A percentile compares a stretch with the other conserved stretches of the same genome.
phyloP scores from a whole-genome alignment of 169 alveolate species.

The Plasmodium ovale region DNA sequence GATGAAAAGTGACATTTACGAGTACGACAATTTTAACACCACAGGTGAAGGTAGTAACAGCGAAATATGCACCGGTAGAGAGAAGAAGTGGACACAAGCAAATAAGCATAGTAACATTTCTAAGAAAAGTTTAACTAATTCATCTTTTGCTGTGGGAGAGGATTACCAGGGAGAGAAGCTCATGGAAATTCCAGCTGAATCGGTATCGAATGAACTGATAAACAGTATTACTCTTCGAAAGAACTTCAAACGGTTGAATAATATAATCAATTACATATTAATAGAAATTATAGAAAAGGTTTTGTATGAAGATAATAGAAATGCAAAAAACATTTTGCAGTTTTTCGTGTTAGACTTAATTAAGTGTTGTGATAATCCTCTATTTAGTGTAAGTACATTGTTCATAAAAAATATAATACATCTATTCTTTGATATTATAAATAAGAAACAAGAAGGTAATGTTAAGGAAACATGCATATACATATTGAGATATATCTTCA shows the following conservation, averaged over 20 bases:
- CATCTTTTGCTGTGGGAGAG: no score
- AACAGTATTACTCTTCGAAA: conserved; percentile 34
- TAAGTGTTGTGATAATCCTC: conserved; percentile 73
- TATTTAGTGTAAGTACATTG: conserved; percentile 51
- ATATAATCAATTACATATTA: conserved; percentile 43
- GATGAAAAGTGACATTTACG: neutral
- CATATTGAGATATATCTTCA: conserved; percentile 46
- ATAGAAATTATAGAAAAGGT: conserved; percentile 62
- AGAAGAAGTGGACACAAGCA: neutral
- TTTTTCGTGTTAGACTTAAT: conserved; percentile 42
- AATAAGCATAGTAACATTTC: neutral
- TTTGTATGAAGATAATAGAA: conserved; percentile 40
- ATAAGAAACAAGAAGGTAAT: conserved; percentile 53
- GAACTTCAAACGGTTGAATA: conserved; percentile 58
- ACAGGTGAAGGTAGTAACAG: conserved; percentile 9
- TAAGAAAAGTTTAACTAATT: neutral
- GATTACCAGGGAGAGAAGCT: neutral
- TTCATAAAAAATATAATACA: conserved; percentile 53
- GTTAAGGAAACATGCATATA: conserved; percentile 53
- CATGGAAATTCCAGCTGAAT: neutral
- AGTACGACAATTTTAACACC: neutral
- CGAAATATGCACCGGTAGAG: neutral
- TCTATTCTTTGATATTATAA: conserved; percentile 37
- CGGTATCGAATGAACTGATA: conserved; percentile 4
- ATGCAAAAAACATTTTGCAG: conserved; percentile 49